Percentiles rank a stretch among this genome's conserved stretches.
Conservation (phyloP, 2,329 filamentous ascomycete species). For the Colletotrichum echinochloae region DNA sequence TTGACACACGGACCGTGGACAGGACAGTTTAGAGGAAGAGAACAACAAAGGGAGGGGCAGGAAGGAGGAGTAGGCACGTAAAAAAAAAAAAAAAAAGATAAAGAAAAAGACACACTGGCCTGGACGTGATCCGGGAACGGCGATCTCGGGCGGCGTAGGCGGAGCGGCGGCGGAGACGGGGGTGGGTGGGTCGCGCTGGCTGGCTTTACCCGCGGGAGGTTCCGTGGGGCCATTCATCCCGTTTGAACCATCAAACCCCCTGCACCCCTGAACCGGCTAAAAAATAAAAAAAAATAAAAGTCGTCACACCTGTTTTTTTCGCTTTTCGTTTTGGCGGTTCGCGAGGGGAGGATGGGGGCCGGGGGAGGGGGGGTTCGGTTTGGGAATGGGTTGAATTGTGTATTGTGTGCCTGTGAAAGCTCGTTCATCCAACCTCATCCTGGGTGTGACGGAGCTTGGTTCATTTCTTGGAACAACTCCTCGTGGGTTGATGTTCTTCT, state of each 20-base stretch:
- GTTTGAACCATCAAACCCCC: neutral
- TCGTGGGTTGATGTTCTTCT: neutral
- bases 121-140: conserved; percentile 15
- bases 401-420: neutral
- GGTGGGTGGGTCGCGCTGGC: too few species aligned
- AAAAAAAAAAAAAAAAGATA: neutral
- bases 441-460: neutral
- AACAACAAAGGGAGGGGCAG: too few species aligned
- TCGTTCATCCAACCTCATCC: neutral
- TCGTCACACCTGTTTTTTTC: neutral
- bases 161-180: neutral
- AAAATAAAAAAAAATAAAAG: neutral
- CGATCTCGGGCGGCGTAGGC: conserved; percentile 3
- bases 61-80: too few species aligned
- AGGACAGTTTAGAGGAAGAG: too few species aligned
- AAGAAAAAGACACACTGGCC: conserved; percentile 17
- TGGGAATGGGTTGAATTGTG: neutral
- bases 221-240: neutral
- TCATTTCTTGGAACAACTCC: neutral
- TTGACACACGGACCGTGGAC: conserved; percentile 1
- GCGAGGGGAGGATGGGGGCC: neutral
- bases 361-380: neutral
- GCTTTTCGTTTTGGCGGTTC: neutral
- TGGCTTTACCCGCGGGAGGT: conserved; percentile 7
- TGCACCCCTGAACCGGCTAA: neutral